Percentiles rank a stretch among this genome's conserved stretches.
Conservation (phyloP, 345 rosid genomes). For the Brassica juncea region DNA sequence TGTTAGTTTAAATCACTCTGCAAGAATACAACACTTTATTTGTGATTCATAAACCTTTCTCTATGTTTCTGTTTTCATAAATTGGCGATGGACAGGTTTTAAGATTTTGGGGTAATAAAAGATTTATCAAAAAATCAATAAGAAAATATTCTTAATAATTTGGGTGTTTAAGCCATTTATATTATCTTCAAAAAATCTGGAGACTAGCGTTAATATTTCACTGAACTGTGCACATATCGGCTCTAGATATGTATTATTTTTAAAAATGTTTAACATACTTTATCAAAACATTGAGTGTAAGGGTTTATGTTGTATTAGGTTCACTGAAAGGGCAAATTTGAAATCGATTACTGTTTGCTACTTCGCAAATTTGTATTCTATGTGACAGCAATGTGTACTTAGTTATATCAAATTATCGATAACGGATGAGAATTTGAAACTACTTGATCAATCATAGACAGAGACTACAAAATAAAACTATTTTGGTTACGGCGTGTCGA, state of each 20-base stretch:
- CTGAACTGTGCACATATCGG: not conserved
- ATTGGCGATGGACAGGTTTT: not conserved
- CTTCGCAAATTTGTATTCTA: constrained; percentile 16
- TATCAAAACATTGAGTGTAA: not conserved
- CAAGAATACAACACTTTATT: not conserved
- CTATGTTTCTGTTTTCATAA: not conserved
- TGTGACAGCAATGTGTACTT: constrained; percentile 16
- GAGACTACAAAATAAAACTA: not conserved
- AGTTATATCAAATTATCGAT: constrained; percentile 4
- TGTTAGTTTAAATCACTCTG: not conserved
- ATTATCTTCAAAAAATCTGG: not conserved
- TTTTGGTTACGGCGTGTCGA: constrained; percentile 32
- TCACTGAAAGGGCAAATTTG: constrained; percentile 19
- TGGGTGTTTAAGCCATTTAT: not conserved
- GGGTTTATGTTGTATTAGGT: not conserved
- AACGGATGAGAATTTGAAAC: constrained; percentile 11
- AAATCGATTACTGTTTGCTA: constrained; percentile 7
- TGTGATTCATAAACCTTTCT: not conserved
- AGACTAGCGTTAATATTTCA: not conserved
- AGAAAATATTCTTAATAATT: too few species aligned
- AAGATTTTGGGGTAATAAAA: not conserved
- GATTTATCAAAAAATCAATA: too few species aligned
- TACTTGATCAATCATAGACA: constrained; percentile 15
- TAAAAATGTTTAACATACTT: not conserved
- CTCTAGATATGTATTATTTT: not conserved